A percentile compares a stretch with the other conserved stretches of the same genome.
phyloP scores from a whole-genome alignment of 1,284 basidiomycete genomes.

The Rhodotorula sp. region DNA sequence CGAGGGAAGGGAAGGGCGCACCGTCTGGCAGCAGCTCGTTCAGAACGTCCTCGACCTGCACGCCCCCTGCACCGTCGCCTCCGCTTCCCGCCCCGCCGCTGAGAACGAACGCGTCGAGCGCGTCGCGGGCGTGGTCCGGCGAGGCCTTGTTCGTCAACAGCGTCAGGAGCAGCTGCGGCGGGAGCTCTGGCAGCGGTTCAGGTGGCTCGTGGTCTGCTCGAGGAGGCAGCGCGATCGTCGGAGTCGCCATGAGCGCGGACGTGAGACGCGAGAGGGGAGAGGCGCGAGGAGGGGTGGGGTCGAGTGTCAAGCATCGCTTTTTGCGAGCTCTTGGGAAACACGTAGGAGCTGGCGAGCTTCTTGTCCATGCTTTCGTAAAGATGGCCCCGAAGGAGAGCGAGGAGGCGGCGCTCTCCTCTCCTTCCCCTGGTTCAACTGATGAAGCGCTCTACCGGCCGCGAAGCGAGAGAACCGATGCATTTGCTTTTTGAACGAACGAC shows the following conservation, averaged over 20 bases:
- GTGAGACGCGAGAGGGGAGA: background rate
- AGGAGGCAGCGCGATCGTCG: constrained; percentile 16
- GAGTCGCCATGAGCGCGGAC: constrained; percentile 16
- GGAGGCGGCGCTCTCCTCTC: background rate
- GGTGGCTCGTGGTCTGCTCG: background rate
- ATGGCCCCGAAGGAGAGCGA: too few species aligned
- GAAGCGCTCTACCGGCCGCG: background rate
- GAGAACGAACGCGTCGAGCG: constrained; percentile 42
- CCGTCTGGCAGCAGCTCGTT: constrained; percentile 76
- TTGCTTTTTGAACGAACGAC: background rate
- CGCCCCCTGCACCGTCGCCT: constrained; percentile 3
- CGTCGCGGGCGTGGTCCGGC: constrained; percentile 17
- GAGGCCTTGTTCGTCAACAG: constrained; percentile 9
- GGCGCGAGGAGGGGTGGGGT: background rate
- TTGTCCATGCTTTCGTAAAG: too few species aligned
- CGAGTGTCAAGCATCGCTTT: background rate
- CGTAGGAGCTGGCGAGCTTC: too few species aligned
- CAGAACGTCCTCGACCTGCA: constrained; percentile 55
- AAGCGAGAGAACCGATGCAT: constrained; percentile 1
- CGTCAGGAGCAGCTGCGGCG: constrained; percentile 37
- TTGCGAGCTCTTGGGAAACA: too few species aligned
- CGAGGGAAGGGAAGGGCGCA: constrained; percentile 47
- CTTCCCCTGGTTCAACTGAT: background rate
- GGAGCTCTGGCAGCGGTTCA: constrained; percentile 32
- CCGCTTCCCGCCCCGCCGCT: constrained; percentile 7